phyloP scores from a whole-genome alignment of 768 basidiomycete species.

The Tubosaeta sp. region DNA sequence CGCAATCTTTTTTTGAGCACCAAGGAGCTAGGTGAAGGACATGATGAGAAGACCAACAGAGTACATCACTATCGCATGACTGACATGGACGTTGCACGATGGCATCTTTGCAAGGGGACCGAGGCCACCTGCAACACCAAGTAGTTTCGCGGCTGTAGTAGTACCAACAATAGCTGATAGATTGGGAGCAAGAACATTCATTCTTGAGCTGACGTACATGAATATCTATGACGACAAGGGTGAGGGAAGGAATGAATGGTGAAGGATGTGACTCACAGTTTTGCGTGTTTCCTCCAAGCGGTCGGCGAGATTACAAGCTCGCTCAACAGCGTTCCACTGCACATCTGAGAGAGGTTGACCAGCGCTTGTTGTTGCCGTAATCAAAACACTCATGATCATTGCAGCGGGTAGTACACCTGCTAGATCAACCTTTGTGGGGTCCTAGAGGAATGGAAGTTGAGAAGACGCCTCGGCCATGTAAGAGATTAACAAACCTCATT shows the following conservation, averaged over 20 bases:
- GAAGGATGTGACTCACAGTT: constrained; percentile 46
- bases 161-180: constrained; percentile 98
- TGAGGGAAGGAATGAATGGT: constrained; percentile 1
- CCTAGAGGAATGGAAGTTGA: constrained; percentile 39
- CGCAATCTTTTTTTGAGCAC: constrained; percentile 88
- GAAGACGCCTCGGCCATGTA: neutral
- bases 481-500: constrained; percentile 47
- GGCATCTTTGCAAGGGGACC: constrained; percentile 91
- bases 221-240: constrained; percentile 64
- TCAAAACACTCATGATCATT: constrained; percentile 91
- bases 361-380: constrained; percentile 89
- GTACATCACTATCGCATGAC: constrained; percentile 25
- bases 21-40: constrained; percentile 66
- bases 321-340: constrained; percentile 78
- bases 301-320: constrained; percentile 86
- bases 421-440: constrained; percentile 83
- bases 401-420: constrained; percentile 79
- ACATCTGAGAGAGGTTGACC: constrained; percentile 66
- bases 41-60: constrained; percentile 1
- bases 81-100: constrained; percentile 88
- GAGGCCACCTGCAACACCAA: constrained; percentile 95
- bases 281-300: constrained; percentile 85
- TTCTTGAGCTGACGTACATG: constrained; percentile 98
- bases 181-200: constrained; percentile 98
- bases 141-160: constrained; percentile 94